These are phyloP conservation scores for Rutstroemia sp. DNA, from an alignment of 2,329 filamentous ascomycete species.

Conservation along the genomic window DNA sequence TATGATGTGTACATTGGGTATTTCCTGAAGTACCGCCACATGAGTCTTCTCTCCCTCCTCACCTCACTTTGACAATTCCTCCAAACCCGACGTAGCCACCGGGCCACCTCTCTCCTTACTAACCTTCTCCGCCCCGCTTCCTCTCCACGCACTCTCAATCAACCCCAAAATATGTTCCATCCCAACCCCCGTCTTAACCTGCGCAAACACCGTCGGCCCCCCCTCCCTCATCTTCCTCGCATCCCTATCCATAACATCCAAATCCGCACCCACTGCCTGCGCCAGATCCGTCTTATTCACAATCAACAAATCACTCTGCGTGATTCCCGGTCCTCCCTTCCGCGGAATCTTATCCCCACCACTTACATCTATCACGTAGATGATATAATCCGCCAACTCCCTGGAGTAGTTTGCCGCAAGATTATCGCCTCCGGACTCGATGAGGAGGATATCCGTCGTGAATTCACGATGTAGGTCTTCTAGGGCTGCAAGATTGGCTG, in stretches of 20 bases:
- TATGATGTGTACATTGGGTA: not conserved
- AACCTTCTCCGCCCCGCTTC: conserved; percentile 67
- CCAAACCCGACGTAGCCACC: conserved; percentile 47
- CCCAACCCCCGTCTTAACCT: conserved; percentile 87
- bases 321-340: conserved; percentile 95
- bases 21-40: not conserved
- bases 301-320: conserved; percentile 85
- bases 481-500: conserved; percentile 83
- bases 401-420: conserved; percentile 93
- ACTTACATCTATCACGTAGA: conserved; percentile 96
- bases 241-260: conserved; percentile 91
- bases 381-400: conserved; percentile 93
- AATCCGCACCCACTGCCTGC: conserved; percentile 80
- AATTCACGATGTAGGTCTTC: conserved; percentile 82
- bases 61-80: conserved; percentile 32
- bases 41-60: not conserved
- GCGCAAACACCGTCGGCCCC: conserved; percentile 89
- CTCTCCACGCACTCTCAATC: conserved; percentile 87
- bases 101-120: conserved; percentile 49
- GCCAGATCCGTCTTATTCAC: conserved; percentile 98
- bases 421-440: conserved; percentile 94
- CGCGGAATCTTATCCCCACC: conserved; percentile 95
- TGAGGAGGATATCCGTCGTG: conserved; percentile 75
- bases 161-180: conserved; percentile 82
- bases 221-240: conserved; percentile 91